Base-by-base conservation (phyloP, 2,329 filamentous ascomycete genomes). In the Sphaerostilbella broomeana region DNA sequence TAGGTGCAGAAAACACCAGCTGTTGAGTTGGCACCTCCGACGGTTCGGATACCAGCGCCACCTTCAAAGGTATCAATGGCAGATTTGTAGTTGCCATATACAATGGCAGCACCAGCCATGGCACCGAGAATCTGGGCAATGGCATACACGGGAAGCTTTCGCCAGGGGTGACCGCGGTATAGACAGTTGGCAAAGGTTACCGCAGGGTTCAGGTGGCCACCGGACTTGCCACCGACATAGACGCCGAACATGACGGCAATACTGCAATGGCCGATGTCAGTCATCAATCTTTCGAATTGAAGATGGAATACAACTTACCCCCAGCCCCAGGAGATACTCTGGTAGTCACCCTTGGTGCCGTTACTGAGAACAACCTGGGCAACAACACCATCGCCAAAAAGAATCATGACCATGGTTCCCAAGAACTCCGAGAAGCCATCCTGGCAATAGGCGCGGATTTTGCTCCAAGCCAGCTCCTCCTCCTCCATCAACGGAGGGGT, bases 1-100 rank as follows among this genome's bases (percentile, higher is more conserved):
- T 86, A 86, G 0, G 83, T 86, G 66, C 77, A 82, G 57, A 86
- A 86, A 47, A 87, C 77, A 2, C 75, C 80, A 0, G 79, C 83
- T 1, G 80, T 81, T 2, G 80, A 72, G 30, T 73, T 82, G 18
- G 62, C 56, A 7, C 65, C 72, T 27, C 61, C 58, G 0, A 86
- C 81, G 1, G 79, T 85, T 17, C 81, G 70, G 42, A 82, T 67
- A 11, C 70, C 65, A 3, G 68, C 58, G 2, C 70, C 72, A 11
- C 79, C 81, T 56, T 85, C 81, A 49, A 73, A 78, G 16, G 61
- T 56, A 48, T 84, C 72, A 48, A 86, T 83, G 21, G 78, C 79
- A 5, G 72, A 73, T 40, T 73, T 71, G 57, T 81, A 81, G 59
- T 80, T 81, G 16, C 65, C 75, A 51, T 81, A 81, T 11, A 81